Base-by-base conservation (phyloP, 2,329 filamentous ascomycete species). In the Penicillium nordicum region DNA sequence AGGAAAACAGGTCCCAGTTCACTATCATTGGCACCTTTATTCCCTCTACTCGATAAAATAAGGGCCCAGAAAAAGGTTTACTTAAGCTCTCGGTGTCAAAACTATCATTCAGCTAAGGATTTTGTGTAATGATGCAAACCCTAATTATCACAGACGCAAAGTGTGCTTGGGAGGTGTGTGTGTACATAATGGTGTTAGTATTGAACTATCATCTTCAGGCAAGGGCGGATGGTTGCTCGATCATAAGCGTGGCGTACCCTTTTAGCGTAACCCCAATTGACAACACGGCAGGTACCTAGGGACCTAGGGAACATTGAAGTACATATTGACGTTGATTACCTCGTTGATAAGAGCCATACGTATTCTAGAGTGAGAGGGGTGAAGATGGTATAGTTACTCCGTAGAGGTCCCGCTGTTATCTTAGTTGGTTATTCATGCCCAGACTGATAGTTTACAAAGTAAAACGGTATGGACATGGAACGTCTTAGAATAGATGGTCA, bases 191-290 rank as follows among this genome's bases (percentile, higher is more conserved):
- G n/a, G 32, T 37, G 34, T 12, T 30, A 43, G 40, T 42, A 42
- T 27, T 25, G n/a, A 21, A 50, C n/a, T 21, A 34, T 43, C 52
- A 40, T 53, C 38, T 48, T 34, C 5, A 55, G 48, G 53, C 25
- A 55, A 55, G 53, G 53, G 53, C 40, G 48, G 38, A 54, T 34
- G 50, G 54, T 63, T 57, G 61, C 62, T 64, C 56, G 57, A 54
- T 57, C 57, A 56, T 52, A 47, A 62, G 60, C 50, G 47, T 57
- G 56, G 63, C 59, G 51, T 58, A 52, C 43, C 49, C 50, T 59
- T 53, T 58, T 57, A 29, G 55, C 53, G 55, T 55, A 62, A 62
- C 61, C 59, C 43, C 53, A 32, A 59, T 63, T 62, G 57, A 25
- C 58, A 64, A 64, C 49, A 58, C 46, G 42, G 44, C 21, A 49